Conservation (phyloP, 2,329 filamentous ascomycete species). For the Colletotrichum filicis region DNA sequence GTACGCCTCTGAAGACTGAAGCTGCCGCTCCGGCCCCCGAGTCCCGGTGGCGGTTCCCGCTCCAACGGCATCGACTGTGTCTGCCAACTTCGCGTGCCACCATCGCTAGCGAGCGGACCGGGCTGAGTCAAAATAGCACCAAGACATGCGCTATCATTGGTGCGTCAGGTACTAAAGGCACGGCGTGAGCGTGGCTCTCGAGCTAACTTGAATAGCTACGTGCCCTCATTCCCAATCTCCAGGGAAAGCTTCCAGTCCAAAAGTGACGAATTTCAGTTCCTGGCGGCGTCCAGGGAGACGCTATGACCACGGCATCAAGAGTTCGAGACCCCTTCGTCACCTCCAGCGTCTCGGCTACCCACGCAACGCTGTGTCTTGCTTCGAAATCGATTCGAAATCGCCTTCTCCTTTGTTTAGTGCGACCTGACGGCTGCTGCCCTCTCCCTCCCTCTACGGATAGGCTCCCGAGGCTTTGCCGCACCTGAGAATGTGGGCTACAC, state of each 20-base stretch:
- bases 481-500: constrained; percentile 30
- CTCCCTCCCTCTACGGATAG: neutral
- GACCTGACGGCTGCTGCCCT: neutral
- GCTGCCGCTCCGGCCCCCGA: constrained; percentile 6
- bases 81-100: constrained; percentile 6
- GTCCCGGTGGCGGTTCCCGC: neutral
- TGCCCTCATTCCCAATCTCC: neutral
- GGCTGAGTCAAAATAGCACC: constrained; percentile 8
- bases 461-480: constrained; percentile 9
- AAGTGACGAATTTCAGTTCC: constrained; percentile 11
- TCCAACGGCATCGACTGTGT: constrained; percentile 4
- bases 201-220: neutral
- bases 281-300: constrained; percentile 14
- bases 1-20: neutral
- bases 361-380: constrained; percentile 15
- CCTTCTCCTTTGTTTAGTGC: constrained; percentile 5
- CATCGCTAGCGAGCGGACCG: constrained; percentile 12
- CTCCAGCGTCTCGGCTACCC: neutral
- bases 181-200: constrained; percentile 8
- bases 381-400: constrained; percentile 4
- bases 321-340: neutral
- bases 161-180: neutral
- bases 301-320: neutral
- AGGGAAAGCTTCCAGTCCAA: constrained; percentile 11
- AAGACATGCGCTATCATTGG: constrained; percentile 1